These are phyloP conservation scores for Pythium dissotocum DNA, from an alignment of 352 stramenopile genomes.

Conservation along the genomic window DNA sequence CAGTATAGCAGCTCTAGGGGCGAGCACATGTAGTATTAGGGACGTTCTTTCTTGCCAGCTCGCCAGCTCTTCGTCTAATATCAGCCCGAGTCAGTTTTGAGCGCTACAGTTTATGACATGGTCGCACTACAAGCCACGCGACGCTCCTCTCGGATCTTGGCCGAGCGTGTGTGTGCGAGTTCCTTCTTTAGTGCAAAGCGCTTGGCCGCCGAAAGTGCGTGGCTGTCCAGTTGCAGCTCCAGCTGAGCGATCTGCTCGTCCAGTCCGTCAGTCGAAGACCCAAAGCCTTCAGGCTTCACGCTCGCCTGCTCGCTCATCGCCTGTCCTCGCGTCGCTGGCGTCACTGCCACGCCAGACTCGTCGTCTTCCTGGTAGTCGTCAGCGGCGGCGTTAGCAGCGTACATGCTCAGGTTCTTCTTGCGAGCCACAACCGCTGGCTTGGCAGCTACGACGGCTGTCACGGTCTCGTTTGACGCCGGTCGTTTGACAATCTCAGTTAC, in stretches of 20 bases:
- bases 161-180: conserved; percentile 63
- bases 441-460: neutral
- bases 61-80: conserved; percentile 18
- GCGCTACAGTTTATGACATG: neutral
- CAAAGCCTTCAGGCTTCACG: neutral
- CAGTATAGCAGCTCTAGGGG: neutral
- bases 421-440: neutral
- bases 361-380: conserved; percentile 7
- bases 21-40: conserved; percentile 27
- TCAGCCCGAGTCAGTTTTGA: conserved; percentile 9
- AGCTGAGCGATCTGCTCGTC: conserved; percentile 49
- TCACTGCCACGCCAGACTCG: neutral
- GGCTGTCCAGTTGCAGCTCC: conserved; percentile 64
- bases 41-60: neutral
- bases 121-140: conserved; percentile 15
- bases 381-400: conserved; percentile 20
- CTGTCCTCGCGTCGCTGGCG: neutral
- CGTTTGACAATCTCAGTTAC: neutral
- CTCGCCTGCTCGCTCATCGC: neutral
- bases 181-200: conserved; percentile 85
- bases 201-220: conserved; percentile 64
- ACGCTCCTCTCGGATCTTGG: conserved; percentile 58
- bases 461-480: neutral
- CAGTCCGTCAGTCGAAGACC: neutral
- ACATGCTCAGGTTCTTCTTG: conserved; percentile 30